Base-by-base conservation (phyloP, 768 basidiomycete genomes). In the Boletus coccyginus region DNA sequence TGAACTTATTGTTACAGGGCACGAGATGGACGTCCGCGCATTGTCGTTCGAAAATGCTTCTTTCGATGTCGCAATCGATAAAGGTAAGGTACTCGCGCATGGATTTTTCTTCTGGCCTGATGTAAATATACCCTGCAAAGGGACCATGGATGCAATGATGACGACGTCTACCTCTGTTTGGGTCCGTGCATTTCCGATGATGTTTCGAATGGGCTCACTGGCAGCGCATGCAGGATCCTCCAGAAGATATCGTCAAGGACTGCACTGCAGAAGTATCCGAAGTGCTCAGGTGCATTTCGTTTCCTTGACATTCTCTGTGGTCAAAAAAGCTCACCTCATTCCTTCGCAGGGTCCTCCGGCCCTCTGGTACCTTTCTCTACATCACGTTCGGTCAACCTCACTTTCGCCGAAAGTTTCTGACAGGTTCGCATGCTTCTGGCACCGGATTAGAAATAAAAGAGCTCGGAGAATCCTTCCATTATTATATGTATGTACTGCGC, bases 131-230 rank as follows among this genome's bases (percentile, higher is more conserved):
- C 21, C 40, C 12, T 12, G 5, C 33, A 39, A 55, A 82, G 81
- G 89, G 16, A 92, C 91, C 2, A 92, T 94, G 90, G 92, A 94
- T 67, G 89, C 90, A 3, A 88, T 94, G 87, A 85, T 93, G 85
- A 85, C 92, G 0, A 76, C 82, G 1, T 89, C 90, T 66, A 86
- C 87, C 17, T 87, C 91, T 62, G 85, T 91, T 53, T 93, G 92
- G 91, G 90, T 88, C 61, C 49, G 79, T 48, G 11, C 14, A 38
- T 39, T 5, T 47, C 21, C 1, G 11, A 43, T 21, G 21, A 21
- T 21, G 11, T 41, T 48, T 21, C 24, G 24, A 21, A 48, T n/a
- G 27, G 51, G 46, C 57, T 56, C 5, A 56, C 44, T 35, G 21
- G n/a, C 19, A 50, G 49, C 35, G 35, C 46, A 0, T 21, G 39